These are phyloP conservation scores for Colletotrichum sp. DNA, from an alignment of 2,329 filamentous ascomycete genomes.

Conservation along the genomic window DNA sequence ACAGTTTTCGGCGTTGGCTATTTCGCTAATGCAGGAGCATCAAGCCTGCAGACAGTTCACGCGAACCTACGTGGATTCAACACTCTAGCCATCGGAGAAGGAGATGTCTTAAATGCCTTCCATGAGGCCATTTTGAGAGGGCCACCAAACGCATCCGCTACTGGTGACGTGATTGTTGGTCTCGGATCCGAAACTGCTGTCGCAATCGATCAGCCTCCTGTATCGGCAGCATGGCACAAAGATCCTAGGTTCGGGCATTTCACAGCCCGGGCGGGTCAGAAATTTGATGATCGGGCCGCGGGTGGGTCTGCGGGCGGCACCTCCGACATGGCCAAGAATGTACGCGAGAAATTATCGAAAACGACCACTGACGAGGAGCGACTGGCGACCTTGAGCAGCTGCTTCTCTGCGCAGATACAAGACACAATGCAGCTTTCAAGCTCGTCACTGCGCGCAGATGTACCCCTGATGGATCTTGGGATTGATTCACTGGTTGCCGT, in stretches of 20 bases:
- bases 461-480: slow-evolving; percentile 21
- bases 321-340: neutral
- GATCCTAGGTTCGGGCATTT: neutral
- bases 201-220: neutral
- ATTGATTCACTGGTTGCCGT: slow-evolving; percentile 30
- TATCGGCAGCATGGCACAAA: neutral
- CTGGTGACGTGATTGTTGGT: neutral
- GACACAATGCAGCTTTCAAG: neutral
- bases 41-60: neutral
- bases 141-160: neutral
- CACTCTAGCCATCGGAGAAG: neutral
- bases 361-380: neutral
- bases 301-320: neutral
- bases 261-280: neutral
- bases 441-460: neutral
- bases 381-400: neutral
- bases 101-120: neutral
- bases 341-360: neutral
- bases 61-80: neutral
- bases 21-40: slow-evolving; percentile 25
- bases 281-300: neutral
- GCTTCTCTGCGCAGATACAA: neutral
- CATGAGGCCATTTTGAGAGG: neutral
- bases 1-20: slow-evolving; percentile 46
- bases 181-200: neutral